Conservation (phyloP, 371 early-diverging fungal species). For the Mucor saturninus region DNA sequence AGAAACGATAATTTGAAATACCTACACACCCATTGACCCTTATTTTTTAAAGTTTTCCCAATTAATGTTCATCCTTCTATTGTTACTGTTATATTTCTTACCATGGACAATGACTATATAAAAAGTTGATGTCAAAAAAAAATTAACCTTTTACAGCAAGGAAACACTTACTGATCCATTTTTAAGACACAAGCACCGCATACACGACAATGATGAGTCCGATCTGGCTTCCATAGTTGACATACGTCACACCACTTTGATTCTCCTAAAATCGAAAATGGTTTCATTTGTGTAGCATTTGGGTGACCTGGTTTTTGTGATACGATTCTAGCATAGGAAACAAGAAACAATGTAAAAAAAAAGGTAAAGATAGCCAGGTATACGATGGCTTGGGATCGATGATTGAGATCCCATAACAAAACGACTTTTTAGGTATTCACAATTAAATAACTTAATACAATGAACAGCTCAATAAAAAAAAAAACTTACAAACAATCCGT, state of each 20-base stretch:
- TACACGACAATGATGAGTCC: slow-evolving; percentile 67
- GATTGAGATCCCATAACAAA: slow-evolving; percentile 11
- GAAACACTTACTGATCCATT: slow-evolving; percentile 64
- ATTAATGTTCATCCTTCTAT: neutral
- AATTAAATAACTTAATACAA: neutral
- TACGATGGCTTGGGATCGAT: slow-evolving; percentile 13
- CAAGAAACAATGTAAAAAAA: slow-evolving; percentile 21
- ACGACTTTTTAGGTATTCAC: slow-evolving; percentile 15
- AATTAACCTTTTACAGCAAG: neutral
- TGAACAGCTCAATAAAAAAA: neutral
- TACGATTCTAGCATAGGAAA: slow-evolving; percentile 27
- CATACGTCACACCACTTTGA: slow-evolving; percentile 58
- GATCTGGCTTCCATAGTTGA: slow-evolving; percentile 59
- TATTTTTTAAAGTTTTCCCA: too few relatives aligned
- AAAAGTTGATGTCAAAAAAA: neutral
- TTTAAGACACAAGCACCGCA: slow-evolving; percentile 63
- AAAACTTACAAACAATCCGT: slow-evolving; percentile 30
- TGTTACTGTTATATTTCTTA: slow-evolving; percentile 11
- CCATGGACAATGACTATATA: slow-evolving; percentile 64
- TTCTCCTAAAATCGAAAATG: slow-evolving; percentile 32
- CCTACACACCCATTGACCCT: slow-evolving; percentile 66
- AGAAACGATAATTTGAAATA: slow-evolving; percentile 56
- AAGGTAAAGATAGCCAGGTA: slow-evolving; percentile 20
- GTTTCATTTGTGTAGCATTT: slow-evolving; percentile 6
- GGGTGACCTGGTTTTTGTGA: slow-evolving; percentile 24